Conservation (phyloP, 192 early-diverging fungal species). For the Rhizoclosmatium globosum region DNA sequence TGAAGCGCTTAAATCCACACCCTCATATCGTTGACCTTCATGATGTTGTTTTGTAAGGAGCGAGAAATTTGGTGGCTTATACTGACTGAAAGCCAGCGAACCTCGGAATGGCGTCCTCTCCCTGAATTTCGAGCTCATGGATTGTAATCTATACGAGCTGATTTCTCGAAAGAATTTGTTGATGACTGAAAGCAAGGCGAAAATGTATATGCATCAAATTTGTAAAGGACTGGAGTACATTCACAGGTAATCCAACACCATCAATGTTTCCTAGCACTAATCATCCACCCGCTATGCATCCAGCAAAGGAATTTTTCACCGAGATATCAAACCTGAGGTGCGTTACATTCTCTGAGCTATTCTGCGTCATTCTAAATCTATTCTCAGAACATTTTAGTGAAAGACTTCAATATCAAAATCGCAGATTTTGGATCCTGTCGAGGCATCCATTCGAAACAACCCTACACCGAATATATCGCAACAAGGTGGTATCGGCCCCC, state of each 20-base stretch:
- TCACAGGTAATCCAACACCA: constrained; percentile 50
- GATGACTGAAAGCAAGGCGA: constrained; percentile 63
- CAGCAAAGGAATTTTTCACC: constrained; percentile 71
- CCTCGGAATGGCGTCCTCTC: constrained; percentile 60
- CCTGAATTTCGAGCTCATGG: constrained; percentile 71
- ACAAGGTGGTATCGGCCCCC: constrained; percentile 73
- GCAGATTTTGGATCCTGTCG: constrained; percentile 73
- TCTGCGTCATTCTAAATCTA: constrained; percentile 3
- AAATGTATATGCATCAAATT: constrained; percentile 64
- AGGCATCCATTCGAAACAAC: constrained; percentile 69
- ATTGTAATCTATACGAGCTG: constrained; percentile 70
- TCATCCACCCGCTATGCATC: neutral
- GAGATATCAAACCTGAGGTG: constrained; percentile 71
- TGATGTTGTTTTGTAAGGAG: constrained; percentile 63
- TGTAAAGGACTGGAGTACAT: constrained; percentile 68
- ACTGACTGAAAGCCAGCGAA: constrained; percentile 49
- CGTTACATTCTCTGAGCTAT: neutral
- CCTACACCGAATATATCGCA: constrained; percentile 75
- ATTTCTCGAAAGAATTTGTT: constrained; percentile 57
- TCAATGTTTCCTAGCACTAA: neutral
- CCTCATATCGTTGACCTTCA: constrained; percentile 60
- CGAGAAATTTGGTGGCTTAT: constrained; percentile 11
- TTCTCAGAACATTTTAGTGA: constrained; percentile 62
- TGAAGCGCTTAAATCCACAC: constrained; percentile 63
- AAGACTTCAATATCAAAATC: constrained; percentile 62